Percentiles rank a stretch among this genome's conserved stretches.
Evolutionary conservation across 2,329 filamentous ascomycete genomes (phyloP).

Genomic region (Fusarium sp.): DNA sequence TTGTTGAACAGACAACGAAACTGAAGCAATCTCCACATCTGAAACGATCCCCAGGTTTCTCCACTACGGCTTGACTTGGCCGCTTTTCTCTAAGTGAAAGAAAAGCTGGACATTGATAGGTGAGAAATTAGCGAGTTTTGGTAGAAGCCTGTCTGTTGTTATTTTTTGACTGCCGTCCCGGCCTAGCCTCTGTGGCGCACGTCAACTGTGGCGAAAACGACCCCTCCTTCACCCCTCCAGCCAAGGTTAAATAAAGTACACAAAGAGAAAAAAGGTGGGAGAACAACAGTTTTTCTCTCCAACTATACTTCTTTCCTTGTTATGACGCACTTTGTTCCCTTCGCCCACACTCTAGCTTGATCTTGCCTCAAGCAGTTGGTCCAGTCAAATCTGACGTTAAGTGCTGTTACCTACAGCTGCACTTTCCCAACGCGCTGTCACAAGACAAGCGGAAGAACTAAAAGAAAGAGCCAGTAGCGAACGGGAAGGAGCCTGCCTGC

Average conservation of each 20-base stretch:
- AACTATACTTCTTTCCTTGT: constrained; percentile 33
- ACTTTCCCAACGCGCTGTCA: constrained; percentile 4
- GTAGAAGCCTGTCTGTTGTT: neutral
- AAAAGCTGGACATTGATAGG: neutral
- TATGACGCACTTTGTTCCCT: constrained; percentile 46
- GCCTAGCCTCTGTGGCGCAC: constrained; percentile 26
- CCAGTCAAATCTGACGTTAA: constrained; percentile 10
- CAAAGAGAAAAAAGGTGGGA: constrained; percentile 36
- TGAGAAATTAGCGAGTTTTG: neutral
- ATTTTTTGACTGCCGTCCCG: neutral
- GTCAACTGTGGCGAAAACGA: constrained; percentile 41
- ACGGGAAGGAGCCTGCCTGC: constrained; percentile 2
- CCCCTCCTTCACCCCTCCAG: constrained; percentile 47
- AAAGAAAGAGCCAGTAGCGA: constrained; percentile 23
- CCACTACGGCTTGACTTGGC: neutral
- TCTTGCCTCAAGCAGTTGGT: constrained; percentile 15
- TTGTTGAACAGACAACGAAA: neutral
- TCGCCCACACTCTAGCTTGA: constrained; percentile 23
- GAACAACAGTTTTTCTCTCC: constrained; percentile 24
- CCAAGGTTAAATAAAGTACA: constrained; percentile 39
- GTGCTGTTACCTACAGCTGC: constrained; percentile 10
- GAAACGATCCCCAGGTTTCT: neutral
- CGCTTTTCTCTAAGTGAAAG: neutral
- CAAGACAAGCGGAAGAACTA: constrained; percentile 2
- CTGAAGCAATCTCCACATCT: neutral